phyloP scores from a whole-genome alignment of 2,329 filamentous ascomycete species.

The Nigrospora oryzae region DNA sequence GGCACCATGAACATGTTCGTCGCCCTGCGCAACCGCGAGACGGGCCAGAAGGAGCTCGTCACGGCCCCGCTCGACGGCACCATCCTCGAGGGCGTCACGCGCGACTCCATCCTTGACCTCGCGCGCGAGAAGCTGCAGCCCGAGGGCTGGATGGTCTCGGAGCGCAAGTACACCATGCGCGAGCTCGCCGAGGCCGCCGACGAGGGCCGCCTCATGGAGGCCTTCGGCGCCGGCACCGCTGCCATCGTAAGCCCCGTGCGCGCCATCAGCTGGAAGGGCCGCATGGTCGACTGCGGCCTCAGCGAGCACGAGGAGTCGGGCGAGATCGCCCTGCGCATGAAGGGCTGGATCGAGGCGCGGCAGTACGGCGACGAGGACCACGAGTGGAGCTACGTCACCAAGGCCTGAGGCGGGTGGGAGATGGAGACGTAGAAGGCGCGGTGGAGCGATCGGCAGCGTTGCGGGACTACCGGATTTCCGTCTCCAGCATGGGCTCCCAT shows the following conservation, averaged over 20 bases:
- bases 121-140: constrained; percentile 75
- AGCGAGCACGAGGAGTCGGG: constrained; percentile 77
- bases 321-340: constrained; percentile 77
- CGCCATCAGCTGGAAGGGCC: constrained; percentile 80
- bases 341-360: constrained; percentile 91
- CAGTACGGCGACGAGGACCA: constrained; percentile 94
- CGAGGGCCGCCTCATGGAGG: constrained; percentile 83
- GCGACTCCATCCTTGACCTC: constrained; percentile 82
- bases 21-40: constrained; percentile 75
- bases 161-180: constrained; percentile 88
- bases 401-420: constrained; percentile 1
- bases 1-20: constrained; percentile 99
- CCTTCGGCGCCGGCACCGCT: constrained; percentile 89
- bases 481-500: too few species aligned
- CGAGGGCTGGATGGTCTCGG: constrained; percentile 79
- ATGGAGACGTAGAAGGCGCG: not conserved
- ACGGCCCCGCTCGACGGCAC: constrained; percentile 96
- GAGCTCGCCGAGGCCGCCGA: constrained; percentile 73
- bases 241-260: constrained; percentile 89
- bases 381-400: constrained; percentile 68
- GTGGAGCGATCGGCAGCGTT: not conserved
- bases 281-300: constrained; percentile 75
- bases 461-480: too few species aligned
- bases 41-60: constrained; percentile 82
- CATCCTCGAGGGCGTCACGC: constrained; percentile 88